These are phyloP conservation scores for Gynandropsis gynandra DNA, from an alignment of 345 rosid genomes.

Conservation along the genomic window DNA sequence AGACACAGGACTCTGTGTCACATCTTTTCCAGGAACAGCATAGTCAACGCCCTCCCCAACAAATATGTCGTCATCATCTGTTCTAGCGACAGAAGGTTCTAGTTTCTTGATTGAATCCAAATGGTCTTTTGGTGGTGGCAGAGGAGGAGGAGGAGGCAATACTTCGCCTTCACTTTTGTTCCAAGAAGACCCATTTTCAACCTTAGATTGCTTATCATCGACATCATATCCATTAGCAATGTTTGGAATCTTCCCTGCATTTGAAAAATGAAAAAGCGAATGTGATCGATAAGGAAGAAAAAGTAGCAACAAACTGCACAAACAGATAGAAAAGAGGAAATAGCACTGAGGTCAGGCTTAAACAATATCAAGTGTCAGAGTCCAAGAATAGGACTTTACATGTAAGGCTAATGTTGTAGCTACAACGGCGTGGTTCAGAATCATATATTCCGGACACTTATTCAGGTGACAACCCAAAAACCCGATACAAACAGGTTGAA, in stretches of 20 bases:
- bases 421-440: too few relatives aligned
- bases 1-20: conserved; percentile 75
- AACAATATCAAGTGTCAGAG: too few relatives aligned
- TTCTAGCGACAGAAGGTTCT: conserved; percentile 48
- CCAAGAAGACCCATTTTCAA: conserved; percentile 34
- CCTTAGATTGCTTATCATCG: conserved; percentile 44
- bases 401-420: too few relatives aligned
- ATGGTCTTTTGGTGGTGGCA: conserved; percentile 43
- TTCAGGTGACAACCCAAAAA: too few relatives aligned
- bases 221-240: conserved; percentile 48
- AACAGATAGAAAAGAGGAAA: neutral
- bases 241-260: conserved; percentile 49
- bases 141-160: conserved; percentile 74
- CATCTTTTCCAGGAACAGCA: conserved; percentile 67
- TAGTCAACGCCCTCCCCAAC: conserved; percentile 82
- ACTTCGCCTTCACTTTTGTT: conserved; percentile 41
- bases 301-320: conserved; percentile 3
- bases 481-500: too few relatives aligned
- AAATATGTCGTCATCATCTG: conserved; percentile 80
- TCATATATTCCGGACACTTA: too few relatives aligned
- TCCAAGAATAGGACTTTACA: too few relatives aligned
- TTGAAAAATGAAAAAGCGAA: neutral
- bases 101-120: conserved; percentile 51
- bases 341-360: neutral
- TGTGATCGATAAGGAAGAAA: conserved; percentile 1